A percentile compares a stretch with the other conserved stretches of the same genome.
Evolutionary conservation across 1,284 basidiomycete species (phyloP).

Genomic region (Pseudozyma tsukubaensis): DNA sequence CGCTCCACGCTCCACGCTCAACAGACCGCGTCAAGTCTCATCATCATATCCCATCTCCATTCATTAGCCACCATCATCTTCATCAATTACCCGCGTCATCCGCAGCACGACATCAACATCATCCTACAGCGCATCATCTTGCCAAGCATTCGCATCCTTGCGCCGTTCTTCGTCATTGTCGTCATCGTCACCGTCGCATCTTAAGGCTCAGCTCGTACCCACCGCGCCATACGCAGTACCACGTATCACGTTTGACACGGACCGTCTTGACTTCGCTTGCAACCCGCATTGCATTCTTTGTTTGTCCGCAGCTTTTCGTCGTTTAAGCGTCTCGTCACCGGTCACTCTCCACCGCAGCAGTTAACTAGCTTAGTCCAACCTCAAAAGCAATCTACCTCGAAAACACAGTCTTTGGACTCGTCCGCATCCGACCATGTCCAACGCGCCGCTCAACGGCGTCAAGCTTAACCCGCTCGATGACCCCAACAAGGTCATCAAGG

Average conservation of each 20-base stretch:
- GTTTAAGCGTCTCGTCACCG: too few species aligned
- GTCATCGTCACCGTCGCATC: background rate
- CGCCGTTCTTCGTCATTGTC: background rate
- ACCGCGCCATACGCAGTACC: conserved; percentile 6
- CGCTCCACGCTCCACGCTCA: conserved; percentile 42
- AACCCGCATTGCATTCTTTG: background rate
- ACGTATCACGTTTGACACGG: conserved; percentile 6
- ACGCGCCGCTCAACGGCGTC: conserved; percentile 60
- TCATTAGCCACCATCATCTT: conserved; percentile 14
- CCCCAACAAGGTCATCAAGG: conserved; percentile 92
- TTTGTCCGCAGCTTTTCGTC: background rate
- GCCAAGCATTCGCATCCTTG: background rate
- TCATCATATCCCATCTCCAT: conserved; percentile 12
- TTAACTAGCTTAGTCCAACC: background rate
- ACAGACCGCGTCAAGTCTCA: conserved; percentile 11
- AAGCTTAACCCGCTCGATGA: conserved; percentile 75
- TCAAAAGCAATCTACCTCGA: conserved; percentile 1
- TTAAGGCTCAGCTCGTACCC: conserved; percentile 2
- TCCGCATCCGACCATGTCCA: conserved; percentile 44
- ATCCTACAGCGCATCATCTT: background rate
- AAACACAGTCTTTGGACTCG: conserved; percentile 1
- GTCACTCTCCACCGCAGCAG: too few species aligned
- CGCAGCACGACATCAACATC: background rate
- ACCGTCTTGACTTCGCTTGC: background rate
- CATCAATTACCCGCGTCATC: conserved; percentile 13